These are phyloP conservation scores for Auricularia sp. DNA, from an alignment of 768 basidiomycete species.

Conservation along the genomic window DNA sequence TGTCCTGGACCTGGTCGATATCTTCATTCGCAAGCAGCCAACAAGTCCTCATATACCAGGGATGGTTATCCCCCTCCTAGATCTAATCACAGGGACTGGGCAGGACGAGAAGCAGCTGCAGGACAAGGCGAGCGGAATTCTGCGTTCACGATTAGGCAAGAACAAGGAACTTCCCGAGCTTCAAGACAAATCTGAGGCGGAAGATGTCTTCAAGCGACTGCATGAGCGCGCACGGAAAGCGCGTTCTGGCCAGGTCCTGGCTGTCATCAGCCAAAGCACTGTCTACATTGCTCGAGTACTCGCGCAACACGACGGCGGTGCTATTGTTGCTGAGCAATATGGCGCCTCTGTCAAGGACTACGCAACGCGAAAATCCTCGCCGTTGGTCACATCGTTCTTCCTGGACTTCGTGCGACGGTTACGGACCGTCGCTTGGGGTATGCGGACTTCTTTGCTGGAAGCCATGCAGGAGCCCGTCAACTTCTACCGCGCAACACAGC, in stretches of 20 bases:
- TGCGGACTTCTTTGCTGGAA: slow-evolving; percentile 51
- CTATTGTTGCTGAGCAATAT: slow-evolving; percentile 45
- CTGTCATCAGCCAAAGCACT: slow-evolving; percentile 57
- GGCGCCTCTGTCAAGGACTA: slow-evolving; percentile 63
- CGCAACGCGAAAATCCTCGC: slow-evolving; percentile 69
- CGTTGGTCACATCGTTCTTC: slow-evolving; percentile 65
- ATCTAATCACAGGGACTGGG: slow-evolving; percentile 55
- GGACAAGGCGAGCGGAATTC: slow-evolving; percentile 75
- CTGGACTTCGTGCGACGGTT: slow-evolving; percentile 63
- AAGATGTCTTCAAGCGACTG: slow-evolving; percentile 46
- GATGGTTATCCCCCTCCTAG: slow-evolving; percentile 66
- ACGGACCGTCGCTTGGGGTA: slow-evolving; percentile 52
- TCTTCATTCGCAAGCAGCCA: slow-evolving; percentile 67
- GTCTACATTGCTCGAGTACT: slow-evolving; percentile 57
- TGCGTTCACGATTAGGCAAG: slow-evolving; percentile 65
- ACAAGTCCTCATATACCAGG: slow-evolving; percentile 59
- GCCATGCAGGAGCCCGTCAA: slow-evolving; percentile 57
- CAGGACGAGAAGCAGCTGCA: slow-evolving; percentile 80
- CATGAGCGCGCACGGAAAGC: slow-evolving; percentile 65
- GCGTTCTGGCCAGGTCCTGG: slow-evolving; percentile 50
- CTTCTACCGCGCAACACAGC: slow-evolving; percentile 64
- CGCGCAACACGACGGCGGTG: slow-evolving; percentile 27
- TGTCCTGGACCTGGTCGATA: slow-evolving; percentile 89
- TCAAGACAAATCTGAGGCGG: slow-evolving; percentile 34
- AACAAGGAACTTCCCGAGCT: slow-evolving; percentile 54